Conservation (phyloP, 2,329 filamentous ascomycete genomes). For the Sporothrix pallida region DNA sequence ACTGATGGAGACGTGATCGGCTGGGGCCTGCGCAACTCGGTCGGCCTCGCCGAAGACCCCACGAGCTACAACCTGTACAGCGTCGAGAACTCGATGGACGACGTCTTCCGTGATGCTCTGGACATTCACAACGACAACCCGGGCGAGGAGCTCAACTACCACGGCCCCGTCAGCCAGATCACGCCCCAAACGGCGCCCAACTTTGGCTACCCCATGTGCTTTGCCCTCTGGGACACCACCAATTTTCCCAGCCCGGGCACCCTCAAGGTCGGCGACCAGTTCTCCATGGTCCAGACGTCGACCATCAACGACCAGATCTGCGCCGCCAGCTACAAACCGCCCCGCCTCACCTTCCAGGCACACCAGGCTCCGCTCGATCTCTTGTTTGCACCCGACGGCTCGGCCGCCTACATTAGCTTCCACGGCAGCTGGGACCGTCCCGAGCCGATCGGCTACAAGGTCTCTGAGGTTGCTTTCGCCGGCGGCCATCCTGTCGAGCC, state of each 20-base stretch:
- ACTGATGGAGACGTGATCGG: slow-evolving; percentile 56
- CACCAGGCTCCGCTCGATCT: slow-evolving; percentile 76
- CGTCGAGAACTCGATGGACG: slow-evolving; percentile 41
- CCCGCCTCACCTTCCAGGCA: slow-evolving; percentile 64
- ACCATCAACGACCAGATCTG: slow-evolving; percentile 42
- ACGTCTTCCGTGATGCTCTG: slow-evolving; percentile 58
- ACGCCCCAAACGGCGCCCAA: slow-evolving; percentile 50
- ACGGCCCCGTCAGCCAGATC: slow-evolving; percentile 61
- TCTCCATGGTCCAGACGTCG: slow-evolving; percentile 40
- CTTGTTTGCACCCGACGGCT: slow-evolving; percentile 65
- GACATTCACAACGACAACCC: slow-evolving; percentile 71
- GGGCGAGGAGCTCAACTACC: slow-evolving; percentile 74
- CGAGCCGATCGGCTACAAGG: slow-evolving; percentile 54
- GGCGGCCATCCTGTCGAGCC: slow-evolving; percentile 49
- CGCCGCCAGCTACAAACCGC: slow-evolving; percentile 45
- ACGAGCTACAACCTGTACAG: slow-evolving; percentile 24
- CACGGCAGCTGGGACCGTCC: slow-evolving; percentile 69
- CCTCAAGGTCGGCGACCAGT: slow-evolving; percentile 57
- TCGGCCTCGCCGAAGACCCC: slow-evolving; percentile 64
- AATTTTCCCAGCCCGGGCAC: slow-evolving; percentile 50
- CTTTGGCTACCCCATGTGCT: slow-evolving; percentile 75
- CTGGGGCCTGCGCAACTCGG: slow-evolving; percentile 73
- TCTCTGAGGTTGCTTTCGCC: slow-evolving; percentile 51
- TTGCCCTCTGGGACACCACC: slow-evolving; percentile 65
- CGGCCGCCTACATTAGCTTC: slow-evolving; percentile 69